Evolutionary conservation across 352 stramenopile species (phyloP), one percentile per base, ranked within the genome.

Genomic region (Albugo laibachii): DNA sequence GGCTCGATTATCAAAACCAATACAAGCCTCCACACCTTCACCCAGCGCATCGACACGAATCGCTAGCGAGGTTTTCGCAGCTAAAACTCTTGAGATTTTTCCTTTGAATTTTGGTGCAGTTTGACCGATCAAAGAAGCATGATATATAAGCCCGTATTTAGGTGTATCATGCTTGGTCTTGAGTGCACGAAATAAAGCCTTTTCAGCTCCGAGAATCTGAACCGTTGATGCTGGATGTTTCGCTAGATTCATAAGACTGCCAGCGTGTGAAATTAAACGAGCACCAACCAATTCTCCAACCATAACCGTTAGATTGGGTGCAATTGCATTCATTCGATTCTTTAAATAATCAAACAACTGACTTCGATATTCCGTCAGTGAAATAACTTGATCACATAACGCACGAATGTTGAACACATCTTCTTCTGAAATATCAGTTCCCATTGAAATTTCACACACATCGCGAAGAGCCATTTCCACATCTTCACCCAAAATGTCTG

Each of bases 101-200:
- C 96, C 96, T 79, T 99, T 99, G 72, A 98, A 86, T 79, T 99
- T 99, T 2, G 95, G 88, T n/a, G 86, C 81, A 1, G 95, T 96
- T 66, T 99, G 95, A 31, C 96, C 96, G 50, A 99, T 98, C 8
- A 99, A 69, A 51, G 91, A 98, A 5, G 95, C 94, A 70, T 99
- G 96, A 68, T 99, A 99, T 61, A 99, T 99, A n/a, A 99, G 78
- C 70, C 96, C 96, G 67, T 99, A 99, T 69, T 99, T 99, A 10
- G 95, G 95, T 11, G 95, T 99, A 63, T 98, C 93, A 62, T 98
- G 91, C 69, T 99, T 99, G 11, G 95, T 99, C 75, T 99, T 99
- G 1, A 99, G 76, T 10, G 96, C 96, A 55, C 96, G 88, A 79
- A 99, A 99, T 2, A 99, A 81, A 14, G 96, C 96, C 77, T 99